These are phyloP conservation scores for Vitis hybrid DNA, from an alignment of 177 flowering plant species.

Conservation along the genomic window DNA sequence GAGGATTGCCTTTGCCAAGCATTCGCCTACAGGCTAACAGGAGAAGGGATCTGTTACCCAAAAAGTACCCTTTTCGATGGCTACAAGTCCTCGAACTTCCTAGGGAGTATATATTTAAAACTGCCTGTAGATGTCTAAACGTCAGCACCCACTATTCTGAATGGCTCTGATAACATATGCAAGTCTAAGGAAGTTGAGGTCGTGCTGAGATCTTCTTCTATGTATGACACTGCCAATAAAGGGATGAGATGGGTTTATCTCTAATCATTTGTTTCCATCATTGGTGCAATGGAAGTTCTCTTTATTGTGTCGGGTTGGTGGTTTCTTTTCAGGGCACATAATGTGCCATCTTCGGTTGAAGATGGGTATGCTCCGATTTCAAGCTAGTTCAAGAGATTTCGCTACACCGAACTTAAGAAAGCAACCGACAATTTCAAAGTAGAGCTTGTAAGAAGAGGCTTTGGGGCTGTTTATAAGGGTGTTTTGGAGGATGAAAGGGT, in stretches of 20 bases:
- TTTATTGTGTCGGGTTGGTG: constrained; percentile 39
- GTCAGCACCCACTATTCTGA: constrained; percentile 1
- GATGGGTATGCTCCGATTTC: constrained; percentile 37
- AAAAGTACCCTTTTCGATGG: constrained; percentile 51
- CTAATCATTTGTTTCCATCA: constrained; percentile 29
- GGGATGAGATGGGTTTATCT: constrained; percentile 35
- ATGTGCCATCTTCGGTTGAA: constrained; percentile 20
- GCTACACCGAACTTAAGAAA: constrained; percentile 46
- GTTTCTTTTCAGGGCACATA: constrained; percentile 31
- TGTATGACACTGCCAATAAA: constrained; percentile 14
- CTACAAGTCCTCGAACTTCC: constrained; percentile 22
- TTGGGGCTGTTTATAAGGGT: constrained; percentile 46
- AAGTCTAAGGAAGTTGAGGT: not conserved
- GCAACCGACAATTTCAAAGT: constrained; percentile 50
- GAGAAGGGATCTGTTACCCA: constrained; percentile 31
- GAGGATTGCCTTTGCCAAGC: constrained; percentile 40
- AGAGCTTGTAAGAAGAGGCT: constrained; percentile 24
- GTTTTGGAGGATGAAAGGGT: constrained; percentile 37
- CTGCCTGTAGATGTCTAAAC: constrained; percentile 21
- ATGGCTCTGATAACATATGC: constrained; percentile 20
- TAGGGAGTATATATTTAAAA: constrained; percentile 33
- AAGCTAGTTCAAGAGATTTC: constrained; percentile 44
- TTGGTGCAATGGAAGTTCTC: constrained; percentile 44
- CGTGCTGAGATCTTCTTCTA: not conserved
- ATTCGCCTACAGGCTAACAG: constrained; percentile 33